phyloP scores from a whole-genome alignment of 352 stramenopile species.

The Phytophthora macrochlamydospora region DNA sequence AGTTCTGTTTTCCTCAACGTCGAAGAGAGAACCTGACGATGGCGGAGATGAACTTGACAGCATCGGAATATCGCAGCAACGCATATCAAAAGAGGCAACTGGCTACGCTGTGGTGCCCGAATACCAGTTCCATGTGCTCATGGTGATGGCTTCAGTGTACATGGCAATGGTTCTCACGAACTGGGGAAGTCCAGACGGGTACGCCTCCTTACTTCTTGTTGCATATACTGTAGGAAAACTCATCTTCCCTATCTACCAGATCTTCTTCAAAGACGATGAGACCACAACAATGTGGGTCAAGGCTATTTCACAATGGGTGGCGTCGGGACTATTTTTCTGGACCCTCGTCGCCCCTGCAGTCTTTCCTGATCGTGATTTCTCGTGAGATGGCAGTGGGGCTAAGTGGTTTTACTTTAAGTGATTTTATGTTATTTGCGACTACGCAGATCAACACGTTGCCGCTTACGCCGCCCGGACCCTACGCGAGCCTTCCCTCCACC shows the following conservation, averaged over 20 bases:
- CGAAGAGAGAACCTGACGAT: slow-evolving; percentile 20
- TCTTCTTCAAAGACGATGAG: slow-evolving; percentile 51
- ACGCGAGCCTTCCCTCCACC: slow-evolving; percentile 30
- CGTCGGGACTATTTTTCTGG: slow-evolving; percentile 93
- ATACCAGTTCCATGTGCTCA: slow-evolving; percentile 79
- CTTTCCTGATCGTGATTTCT: slow-evolving; percentile 94
- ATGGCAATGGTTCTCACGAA: slow-evolving; percentile 88
- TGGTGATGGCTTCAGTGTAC: slow-evolving; percentile 79
- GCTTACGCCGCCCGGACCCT: slow-evolving; percentile 61
- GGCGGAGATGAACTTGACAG: slow-evolving; percentile 17
- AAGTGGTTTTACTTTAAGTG: not conserved
- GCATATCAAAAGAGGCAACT: slow-evolving; percentile 13
- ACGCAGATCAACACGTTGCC: slow-evolving; percentile 65
- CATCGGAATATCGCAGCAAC: slow-evolving; percentile 23
- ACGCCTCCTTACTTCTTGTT: slow-evolving; percentile 4
- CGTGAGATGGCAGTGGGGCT: slow-evolving; percentile 12
- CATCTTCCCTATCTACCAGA: slow-evolving; percentile 10
- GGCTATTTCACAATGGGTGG: slow-evolving; percentile 92
- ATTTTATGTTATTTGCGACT: slow-evolving; percentile 41
- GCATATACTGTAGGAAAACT: not conserved
- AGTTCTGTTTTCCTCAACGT: slow-evolving; percentile 51
- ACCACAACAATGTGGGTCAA: slow-evolving; percentile 95
- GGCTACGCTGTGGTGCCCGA: slow-evolving; percentile 40
- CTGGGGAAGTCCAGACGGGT: slow-evolving; percentile 72
- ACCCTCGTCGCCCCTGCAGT: slow-evolving; percentile 92